Evolutionary conservation across 106 monocot species (phyloP), one percentile per base, ranked within the genome.

Genomic region (Hemerocallis citrina): DNA sequence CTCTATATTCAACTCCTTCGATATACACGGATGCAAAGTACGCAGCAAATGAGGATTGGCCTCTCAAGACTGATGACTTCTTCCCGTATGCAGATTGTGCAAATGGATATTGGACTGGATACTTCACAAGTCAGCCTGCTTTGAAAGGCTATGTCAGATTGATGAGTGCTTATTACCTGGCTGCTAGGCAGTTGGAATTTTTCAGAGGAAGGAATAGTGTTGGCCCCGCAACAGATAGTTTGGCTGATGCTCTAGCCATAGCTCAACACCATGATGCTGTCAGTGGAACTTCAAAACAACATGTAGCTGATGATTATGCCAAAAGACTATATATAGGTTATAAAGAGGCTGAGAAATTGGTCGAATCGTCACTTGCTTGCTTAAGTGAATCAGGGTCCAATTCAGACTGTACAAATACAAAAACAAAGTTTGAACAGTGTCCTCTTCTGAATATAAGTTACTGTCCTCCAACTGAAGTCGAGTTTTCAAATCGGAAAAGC

Each of bases 191-290:
- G 52, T 65, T 98, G 74, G 98, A 98, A 66, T 98, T 92, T 79
- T 62, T 91, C 36, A 77, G 10, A 75, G 91, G 82, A 61, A 75
- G 78, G 65, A 73, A 67, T 51, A 62, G 16, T 40, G 55, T 62
- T 66, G 84, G 82, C 16, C 68, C 71, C 22, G 71, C 75, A 56
- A 88, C 84, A 23, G 85, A 85, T 63, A 69, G 72, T 59, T 71
- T 98, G 64, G 91, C 69, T 60, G 92, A 98, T 88, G 98, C 98
- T 69, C 62, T 98, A 57, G 98, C 88, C 32, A 72, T 85, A 63
- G 81, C 84, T 57, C 98, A 98, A 70, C 98, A 98, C 76, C 98
- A 98, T 71, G 98, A 98, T 78, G 98, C 98, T 30, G 85, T 98
- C 44, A 92, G 68, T 73, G 98, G 98, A 72, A 98, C 98, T 72